Conservation (phyloP, 345 rosid species). For the Clarkia xantiana region DNA sequence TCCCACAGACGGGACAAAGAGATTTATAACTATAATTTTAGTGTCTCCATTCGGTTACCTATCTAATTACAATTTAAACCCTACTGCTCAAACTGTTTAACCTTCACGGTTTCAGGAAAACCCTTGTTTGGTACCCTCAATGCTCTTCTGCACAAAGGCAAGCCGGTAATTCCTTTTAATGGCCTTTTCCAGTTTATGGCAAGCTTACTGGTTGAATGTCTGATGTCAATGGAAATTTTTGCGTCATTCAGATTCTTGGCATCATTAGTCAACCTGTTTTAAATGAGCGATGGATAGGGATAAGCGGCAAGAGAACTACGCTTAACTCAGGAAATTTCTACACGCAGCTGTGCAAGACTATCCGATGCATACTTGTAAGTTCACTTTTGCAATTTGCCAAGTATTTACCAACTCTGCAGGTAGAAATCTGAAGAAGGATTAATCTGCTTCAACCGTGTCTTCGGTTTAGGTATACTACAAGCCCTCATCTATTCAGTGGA, state of each 20-base stretch:
- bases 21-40: conserved; percentile 50
- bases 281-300: conserved; percentile 85
- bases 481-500: conserved; percentile 83
- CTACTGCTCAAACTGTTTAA: background rate
- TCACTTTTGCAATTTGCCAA: conserved; percentile 2
- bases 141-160: conserved; percentile 60
- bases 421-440: background rate
- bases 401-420: too few species aligned
- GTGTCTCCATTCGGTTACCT: background rate
- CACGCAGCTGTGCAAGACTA: conserved; percentile 47
- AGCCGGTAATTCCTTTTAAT: conserved; percentile 48
- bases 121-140: conserved; percentile 87
- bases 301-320: conserved; percentile 57
- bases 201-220: background rate
- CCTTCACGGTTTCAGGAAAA: conserved; percentile 46
- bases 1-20: conserved; percentile 95
- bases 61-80: background rate
- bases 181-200: background rate
- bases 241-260: conserved; percentile 59
- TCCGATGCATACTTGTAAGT: conserved; percentile 86
- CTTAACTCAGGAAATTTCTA: conserved; percentile 54
- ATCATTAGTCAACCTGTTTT: conserved; percentile 81
- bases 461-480: conserved; percentile 70
- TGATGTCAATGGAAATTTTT: background rate
- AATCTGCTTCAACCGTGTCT: conserved; percentile 2